Evolutionary conservation across 257 asterid genomes (phyloP), one percentile per base, ranked within the genome.

Genomic region (Penstemon newberryi): DNA sequence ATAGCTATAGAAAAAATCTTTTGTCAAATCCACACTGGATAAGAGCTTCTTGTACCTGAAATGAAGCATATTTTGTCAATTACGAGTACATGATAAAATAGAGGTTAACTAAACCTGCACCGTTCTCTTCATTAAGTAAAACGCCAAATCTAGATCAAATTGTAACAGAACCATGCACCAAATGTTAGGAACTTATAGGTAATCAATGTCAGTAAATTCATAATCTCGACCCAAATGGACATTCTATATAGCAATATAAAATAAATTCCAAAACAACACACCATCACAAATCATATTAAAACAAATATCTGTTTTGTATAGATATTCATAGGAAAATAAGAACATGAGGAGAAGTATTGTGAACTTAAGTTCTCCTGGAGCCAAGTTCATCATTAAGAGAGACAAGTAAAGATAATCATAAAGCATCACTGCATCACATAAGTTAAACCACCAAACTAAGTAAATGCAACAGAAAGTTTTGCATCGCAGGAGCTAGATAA

Each of bases 11-110:
- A 89, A 94, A 80, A 94, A 94, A 81, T 94, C 99, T 73, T 89
- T 91, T 3, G 99, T 81, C 92, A 94, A 83, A 73, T 94, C 99
- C 8, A 94, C 97, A 82, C 97, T 91, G 71, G 96, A 91, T 80
- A 94, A 86, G 57, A 91, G 96, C 85, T 94, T 94, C 90, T 83
- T 94, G 88, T 94, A 94, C 95, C 99, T 94, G 92, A 80, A 70
- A 77, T 45, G 53, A 46, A 49, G 70, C 60, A 63, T 70, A 62
- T 50, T 57, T 50, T 57, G 49, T 65, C 73, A 78, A 41, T 74
- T 57, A 65, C 36, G 8, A 58, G 8, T 18, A 51, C 10, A 8
- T 54, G 61, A 54, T 57, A 33, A 58, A 13, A 61, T 33, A 49
- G 25, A 12, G 61, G 53, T 60, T 41, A 49, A 62, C 43, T 13